Conservation (phyloP, 495 filamentous ascomycete species). For the Cercophora samala region DNA sequence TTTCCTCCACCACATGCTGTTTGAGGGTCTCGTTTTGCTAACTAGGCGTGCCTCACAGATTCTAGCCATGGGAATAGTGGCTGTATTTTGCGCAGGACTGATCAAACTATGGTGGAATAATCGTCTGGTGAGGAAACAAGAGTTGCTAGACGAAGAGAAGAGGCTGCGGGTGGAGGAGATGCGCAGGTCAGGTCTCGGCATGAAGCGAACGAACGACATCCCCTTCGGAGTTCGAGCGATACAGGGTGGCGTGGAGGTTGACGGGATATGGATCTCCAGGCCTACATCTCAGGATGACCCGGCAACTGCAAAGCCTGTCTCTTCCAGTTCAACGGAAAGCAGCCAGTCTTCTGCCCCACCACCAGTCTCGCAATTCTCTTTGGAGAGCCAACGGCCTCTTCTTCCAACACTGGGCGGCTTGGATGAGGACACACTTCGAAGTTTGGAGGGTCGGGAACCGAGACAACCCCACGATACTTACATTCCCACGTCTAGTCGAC, state of each 20-base stretch:
- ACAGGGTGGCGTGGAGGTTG: constrained; percentile 78
- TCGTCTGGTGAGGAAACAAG: constrained; percentile 61
- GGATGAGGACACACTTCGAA: constrained; percentile 37
- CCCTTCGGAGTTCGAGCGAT: constrained; percentile 89
- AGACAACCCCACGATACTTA: constrained; percentile 24
- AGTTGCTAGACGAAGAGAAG: constrained; percentile 61
- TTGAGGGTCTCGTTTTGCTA: neutral
- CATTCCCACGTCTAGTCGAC: constrained; percentile 23
- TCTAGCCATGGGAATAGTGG: constrained; percentile 46
- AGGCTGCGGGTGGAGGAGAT: constrained; percentile 53
- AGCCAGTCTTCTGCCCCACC: constrained; percentile 13
- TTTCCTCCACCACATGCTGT: neutral
- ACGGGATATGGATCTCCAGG: constrained; percentile 84
- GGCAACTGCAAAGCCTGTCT: constrained; percentile 29
- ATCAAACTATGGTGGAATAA: constrained; percentile 61
- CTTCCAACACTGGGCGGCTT: constrained; percentile 20
- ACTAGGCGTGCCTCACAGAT: constrained; percentile 36
- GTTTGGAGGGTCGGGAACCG: constrained; percentile 33
- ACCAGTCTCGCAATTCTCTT: constrained; percentile 21
- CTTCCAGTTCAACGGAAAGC: constrained; percentile 28
- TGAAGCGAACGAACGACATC: constrained; percentile 56
- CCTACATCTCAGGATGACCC: constrained; percentile 52
- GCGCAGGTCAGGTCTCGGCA: constrained; percentile 47
- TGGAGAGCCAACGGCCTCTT: constrained; percentile 6
- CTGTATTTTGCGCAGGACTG: constrained; percentile 51